These are phyloP conservation scores for Rhizopus stolonifer DNA, from an alignment of 371 early-diverging fungal species.

Conservation along the genomic window DNA sequence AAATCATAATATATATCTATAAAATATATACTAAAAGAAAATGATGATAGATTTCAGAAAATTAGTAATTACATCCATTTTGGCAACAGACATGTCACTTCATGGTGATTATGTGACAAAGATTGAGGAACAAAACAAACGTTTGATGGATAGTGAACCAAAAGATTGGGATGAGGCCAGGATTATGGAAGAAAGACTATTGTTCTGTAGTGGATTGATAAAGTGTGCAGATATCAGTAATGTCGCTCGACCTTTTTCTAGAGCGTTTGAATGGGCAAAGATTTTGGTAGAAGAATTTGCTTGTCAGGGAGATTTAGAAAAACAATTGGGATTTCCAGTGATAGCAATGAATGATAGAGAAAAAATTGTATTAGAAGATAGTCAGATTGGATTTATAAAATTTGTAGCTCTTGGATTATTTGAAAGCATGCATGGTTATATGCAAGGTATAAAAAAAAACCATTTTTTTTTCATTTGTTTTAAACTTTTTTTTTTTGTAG, in stretches of 20 bases:
- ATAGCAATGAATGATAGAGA: constrained; percentile 57
- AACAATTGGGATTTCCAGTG: constrained; percentile 56
- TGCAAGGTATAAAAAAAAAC: constrained; percentile 38
- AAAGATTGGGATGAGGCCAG: constrained; percentile 12
- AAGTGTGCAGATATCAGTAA: constrained; percentile 90
- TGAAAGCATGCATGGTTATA: constrained; percentile 40
- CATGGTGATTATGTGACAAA: constrained; percentile 75
- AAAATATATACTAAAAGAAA: no score
- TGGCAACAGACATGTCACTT: constrained; percentile 83
- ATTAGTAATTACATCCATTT: constrained; percentile 65
- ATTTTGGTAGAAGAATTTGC: constrained; percentile 64
- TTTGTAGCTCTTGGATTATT: constrained; percentile 70
- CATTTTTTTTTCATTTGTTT: no score
- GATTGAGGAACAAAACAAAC: constrained; percentile 60
- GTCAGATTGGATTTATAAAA: constrained; percentile 72
- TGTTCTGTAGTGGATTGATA: constrained; percentile 70
- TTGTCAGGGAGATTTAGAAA: constrained; percentile 69
- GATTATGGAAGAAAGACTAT: constrained; percentile 46
- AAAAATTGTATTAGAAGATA: constrained; percentile 53
- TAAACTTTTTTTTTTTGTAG: constrained; percentile 16
- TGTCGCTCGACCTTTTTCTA: constrained; percentile 58
- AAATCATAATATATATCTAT: no score
- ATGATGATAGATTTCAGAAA: constrained; percentile 60
- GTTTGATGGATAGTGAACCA: constrained; percentile 29
- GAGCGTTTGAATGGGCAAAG: constrained; percentile 58